phyloP scores from a whole-genome alignment of 306 rosid genomes.

The Spatholobus suberectus region DNA sequence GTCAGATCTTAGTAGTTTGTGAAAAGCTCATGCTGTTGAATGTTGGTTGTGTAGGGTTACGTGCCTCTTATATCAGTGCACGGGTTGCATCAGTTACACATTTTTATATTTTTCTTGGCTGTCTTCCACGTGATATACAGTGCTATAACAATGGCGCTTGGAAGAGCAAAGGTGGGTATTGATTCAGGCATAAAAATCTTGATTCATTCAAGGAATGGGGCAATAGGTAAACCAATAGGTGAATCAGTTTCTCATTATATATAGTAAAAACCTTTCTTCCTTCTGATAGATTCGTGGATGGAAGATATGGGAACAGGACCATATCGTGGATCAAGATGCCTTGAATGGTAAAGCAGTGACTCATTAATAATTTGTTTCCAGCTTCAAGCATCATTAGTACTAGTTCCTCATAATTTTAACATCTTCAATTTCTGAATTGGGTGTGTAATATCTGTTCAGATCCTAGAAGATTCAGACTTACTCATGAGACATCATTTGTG shows the following conservation, averaged over 20 bases:
- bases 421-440: conserved; percentile 29
- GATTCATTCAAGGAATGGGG: neutral
- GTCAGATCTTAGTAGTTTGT: neutral
- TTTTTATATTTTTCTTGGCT: conserved; percentile 94
- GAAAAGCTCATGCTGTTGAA: conserved; percentile 4
- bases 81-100: conserved; percentile 90
- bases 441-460: conserved; percentile 53
- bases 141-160: conserved; percentile 83
- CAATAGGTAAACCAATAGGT: neutral
- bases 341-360: conserved; percentile 65
- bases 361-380: neutral
- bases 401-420: neutral
- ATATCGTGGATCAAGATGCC: conserved; percentile 55
- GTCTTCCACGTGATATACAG: conserved; percentile 84
- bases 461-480: conserved; percentile 88
- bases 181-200: conserved; percentile 1
- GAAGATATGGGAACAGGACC: conserved; percentile 82
- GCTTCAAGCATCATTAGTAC: neutral
- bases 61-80: conserved; percentile 72
- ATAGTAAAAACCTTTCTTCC: neutral
- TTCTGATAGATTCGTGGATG: conserved; percentile 71
- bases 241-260: neutral
- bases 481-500: conserved; percentile 92
- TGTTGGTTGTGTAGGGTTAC: conserved; percentile 59
- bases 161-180: conserved; percentile 80